Conservation (phyloP, 2,329 filamentous ascomycete species). For the Allantophomopsis lycopodina region DNA sequence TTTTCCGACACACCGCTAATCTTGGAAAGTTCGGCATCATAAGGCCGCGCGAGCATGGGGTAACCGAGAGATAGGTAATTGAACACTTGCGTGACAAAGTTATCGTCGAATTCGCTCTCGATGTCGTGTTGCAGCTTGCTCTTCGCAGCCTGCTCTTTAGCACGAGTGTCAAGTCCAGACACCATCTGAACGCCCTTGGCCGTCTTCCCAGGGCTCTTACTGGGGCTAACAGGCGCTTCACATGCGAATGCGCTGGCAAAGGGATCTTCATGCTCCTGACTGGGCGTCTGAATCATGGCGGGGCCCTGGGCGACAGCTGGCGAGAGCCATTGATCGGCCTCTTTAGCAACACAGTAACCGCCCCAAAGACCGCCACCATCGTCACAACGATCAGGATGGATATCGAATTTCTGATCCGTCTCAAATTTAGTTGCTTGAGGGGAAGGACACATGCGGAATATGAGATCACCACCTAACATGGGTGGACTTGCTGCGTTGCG, state of each 20-base stretch:
- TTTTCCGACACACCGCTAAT: constrained; percentile 58
- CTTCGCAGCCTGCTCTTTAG: constrained; percentile 12
- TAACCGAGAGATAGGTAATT: constrained; percentile 93
- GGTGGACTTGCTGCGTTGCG: constrained; percentile 55
- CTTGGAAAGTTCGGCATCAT: constrained; percentile 73
- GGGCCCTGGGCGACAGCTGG: constrained; percentile 14
- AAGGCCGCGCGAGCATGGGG: constrained; percentile 68
- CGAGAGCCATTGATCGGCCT: constrained; percentile 20
- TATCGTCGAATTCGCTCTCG: constrained; percentile 60
- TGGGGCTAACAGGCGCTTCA: constrained; percentile 5
- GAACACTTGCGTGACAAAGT: constrained; percentile 89
- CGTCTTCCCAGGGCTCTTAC: constrained; percentile 2
- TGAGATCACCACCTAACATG: constrained; percentile 74
- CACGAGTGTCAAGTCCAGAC: constrained; percentile 13
- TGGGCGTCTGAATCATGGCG: constrained; percentile 22
- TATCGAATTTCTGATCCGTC: constrained; percentile 50
- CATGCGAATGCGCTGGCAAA: constrained; percentile 15
- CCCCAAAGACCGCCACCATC: constrained; percentile 63
- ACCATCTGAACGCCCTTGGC: constrained; percentile 16
- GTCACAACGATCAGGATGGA: constrained; percentile 36
- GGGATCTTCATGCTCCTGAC: constrained; percentile 19
- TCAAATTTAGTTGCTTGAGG: constrained; percentile 78
- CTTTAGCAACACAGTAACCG: constrained; percentile 44
- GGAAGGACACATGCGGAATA: constrained; percentile 69
- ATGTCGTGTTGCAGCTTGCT: constrained; percentile 21